phyloP scores from a whole-genome alignment of 2,329 filamentous ascomycete species.

The Penicillium sp. region DNA sequence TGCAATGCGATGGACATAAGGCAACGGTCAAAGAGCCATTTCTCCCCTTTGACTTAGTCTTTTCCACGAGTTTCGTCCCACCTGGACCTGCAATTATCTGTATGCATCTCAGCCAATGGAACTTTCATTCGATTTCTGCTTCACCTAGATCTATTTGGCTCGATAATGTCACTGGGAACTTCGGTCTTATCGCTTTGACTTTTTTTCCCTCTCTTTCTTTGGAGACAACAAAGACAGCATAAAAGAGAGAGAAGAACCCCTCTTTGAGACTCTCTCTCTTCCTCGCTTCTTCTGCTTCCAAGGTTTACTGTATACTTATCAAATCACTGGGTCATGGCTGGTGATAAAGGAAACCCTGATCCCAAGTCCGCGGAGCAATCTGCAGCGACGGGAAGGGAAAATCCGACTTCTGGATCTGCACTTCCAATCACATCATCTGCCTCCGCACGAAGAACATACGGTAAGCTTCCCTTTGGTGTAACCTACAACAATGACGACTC shows the following conservation, averaged over 20 bases:
- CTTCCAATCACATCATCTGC: slow-evolving; percentile 14
- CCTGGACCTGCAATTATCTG: slow-evolving; percentile 8
- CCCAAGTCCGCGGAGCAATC: slow-evolving; percentile 12
- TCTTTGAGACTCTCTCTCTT: background rate
- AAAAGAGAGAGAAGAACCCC: background rate
- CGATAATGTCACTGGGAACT: slow-evolving; percentile 14
- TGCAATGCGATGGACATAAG: slow-evolving; percentile 8
- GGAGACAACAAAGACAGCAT: background rate
- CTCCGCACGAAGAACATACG: slow-evolving; percentile 30
- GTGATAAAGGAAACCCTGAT: slow-evolving; percentile 15
- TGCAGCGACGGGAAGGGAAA: background rate
- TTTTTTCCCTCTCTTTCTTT: slow-evolving; percentile 2
- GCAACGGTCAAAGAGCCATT: slow-evolving; percentile 10
- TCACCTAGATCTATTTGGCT: slow-evolving; percentile 4
- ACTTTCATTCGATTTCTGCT: slow-evolving; percentile 5
- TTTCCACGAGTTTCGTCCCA: slow-evolving; percentile 17
- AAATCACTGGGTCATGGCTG: slow-evolving; percentile 14
- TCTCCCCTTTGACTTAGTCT: background rate
- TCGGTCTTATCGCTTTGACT: slow-evolving; percentile 2
- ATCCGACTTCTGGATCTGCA: background rate
- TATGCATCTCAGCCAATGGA: slow-evolving; percentile 19
- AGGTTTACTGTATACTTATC: slow-evolving; percentile 1
- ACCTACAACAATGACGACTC: slow-evolving; percentile 4
- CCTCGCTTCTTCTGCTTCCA: background rate
- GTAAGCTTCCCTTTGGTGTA: slow-evolving; percentile 25